Percentiles rank a stretch among this genome's conserved stretches.
Evolutionary conservation across 1,139 yeast genomes (phyloP).

Genomic region (Geotrichum cucujoidarum): DNA sequence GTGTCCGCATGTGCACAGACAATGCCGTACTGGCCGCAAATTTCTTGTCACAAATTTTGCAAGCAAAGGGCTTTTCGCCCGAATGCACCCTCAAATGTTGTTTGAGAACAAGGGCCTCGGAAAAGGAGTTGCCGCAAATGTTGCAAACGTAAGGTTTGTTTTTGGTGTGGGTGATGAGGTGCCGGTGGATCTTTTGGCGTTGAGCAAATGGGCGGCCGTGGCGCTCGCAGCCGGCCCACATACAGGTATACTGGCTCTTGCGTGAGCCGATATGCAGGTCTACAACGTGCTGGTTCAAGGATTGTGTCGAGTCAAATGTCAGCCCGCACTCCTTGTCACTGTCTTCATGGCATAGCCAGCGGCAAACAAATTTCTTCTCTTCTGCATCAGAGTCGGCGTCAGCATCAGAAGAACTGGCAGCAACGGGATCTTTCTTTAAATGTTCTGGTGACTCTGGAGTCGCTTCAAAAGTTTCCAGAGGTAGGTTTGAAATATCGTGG

Average conservation of each 20-base stretch:
- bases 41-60: conserved; percentile 72
- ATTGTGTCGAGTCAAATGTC: conserved; percentile 49
- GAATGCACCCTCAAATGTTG: conserved; percentile 86
- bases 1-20: conserved; percentile 68
- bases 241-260: conserved; percentile 61
- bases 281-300: conserved; percentile 65
- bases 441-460: background rate
- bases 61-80: conserved; percentile 77
- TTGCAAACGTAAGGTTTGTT: conserved; percentile 71
- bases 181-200: conserved; percentile 80
- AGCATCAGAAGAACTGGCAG: conserved; percentile 13
- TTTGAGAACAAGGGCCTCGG: conserved; percentile 58
- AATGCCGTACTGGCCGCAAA: conserved; percentile 58
- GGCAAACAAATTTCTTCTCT: conserved; percentile 37
- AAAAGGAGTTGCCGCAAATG: conserved; percentile 64
- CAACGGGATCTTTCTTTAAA: background rate
- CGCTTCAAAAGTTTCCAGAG: background rate
- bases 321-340: conserved; percentile 42
- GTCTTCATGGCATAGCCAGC: conserved; percentile 41
- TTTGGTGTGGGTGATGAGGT: conserved; percentile 81
- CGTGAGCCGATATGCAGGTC: conserved; percentile 70
- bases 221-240: conserved; percentile 77
- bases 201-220: conserved; percentile 56
- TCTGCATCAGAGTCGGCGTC: conserved; percentile 1
- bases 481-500: background rate